Percentiles rank a stretch among this genome's conserved stretches.
phyloP scores from a whole-genome alignment of 2,329 filamentous ascomycete species.

The Trichophyton schoenleinii region DNA sequence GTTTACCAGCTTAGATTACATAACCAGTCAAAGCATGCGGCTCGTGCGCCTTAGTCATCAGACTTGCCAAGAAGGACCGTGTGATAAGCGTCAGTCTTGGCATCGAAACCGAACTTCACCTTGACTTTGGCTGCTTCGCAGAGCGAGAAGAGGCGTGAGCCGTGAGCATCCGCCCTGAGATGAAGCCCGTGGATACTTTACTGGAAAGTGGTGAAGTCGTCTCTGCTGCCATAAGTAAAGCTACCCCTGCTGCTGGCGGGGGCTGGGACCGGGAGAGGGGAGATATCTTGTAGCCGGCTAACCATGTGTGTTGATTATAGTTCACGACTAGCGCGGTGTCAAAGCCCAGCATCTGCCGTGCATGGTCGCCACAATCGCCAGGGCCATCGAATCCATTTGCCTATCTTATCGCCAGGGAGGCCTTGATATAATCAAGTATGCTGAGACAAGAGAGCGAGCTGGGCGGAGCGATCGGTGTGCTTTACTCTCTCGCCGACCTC shows the following conservation, averaged over 20 bases:
- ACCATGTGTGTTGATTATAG: not conserved
- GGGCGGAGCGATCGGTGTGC: not conserved
- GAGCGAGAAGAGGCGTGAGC: not conserved
- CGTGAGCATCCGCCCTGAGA: not conserved
- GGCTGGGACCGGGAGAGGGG: not conserved
- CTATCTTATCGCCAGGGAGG: not conserved
- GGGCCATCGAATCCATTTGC: not conserved
- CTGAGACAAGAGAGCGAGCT: not conserved
- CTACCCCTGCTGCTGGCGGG: not conserved
- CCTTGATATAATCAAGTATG: not conserved
- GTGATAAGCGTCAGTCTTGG: not conserved
- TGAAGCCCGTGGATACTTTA: not conserved
- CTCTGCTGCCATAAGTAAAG: not conserved
- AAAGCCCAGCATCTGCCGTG: slow-evolving; percentile 2
- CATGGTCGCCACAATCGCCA: not conserved
- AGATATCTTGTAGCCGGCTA: not conserved
- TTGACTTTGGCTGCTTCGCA: not conserved
- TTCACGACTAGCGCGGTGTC: slow-evolving; percentile 1
- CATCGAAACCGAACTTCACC: not conserved
- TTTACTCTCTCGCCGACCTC: not conserved
- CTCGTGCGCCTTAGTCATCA: not conserved
- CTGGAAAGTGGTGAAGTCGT: too few species aligned
- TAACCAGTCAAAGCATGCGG: not conserved
- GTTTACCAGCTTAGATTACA: too few species aligned
- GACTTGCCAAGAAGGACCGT: not conserved